phyloP scores from a whole-genome alignment of 495 filamentous ascomycete genomes.

The Entonaema liquescens region DNA sequence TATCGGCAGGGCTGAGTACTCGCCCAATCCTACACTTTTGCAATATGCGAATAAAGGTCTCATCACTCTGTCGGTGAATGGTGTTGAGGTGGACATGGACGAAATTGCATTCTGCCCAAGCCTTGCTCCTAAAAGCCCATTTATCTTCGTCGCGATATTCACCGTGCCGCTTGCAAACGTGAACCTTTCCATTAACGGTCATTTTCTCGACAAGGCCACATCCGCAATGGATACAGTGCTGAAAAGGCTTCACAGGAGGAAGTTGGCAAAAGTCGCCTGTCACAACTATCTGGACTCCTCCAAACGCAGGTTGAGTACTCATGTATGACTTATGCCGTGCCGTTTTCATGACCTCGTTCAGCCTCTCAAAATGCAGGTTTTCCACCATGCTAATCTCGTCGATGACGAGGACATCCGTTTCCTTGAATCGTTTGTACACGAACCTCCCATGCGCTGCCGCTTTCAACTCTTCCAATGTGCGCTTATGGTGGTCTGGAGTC shows the following conservation, averaged over 20 bases:
- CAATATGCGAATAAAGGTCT: constrained; percentile 58
- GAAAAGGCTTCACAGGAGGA: constrained; percentile 84
- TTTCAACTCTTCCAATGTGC: constrained; percentile 25
- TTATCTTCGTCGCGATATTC: constrained; percentile 50
- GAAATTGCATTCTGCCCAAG: constrained; percentile 51
- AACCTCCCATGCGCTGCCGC: constrained; percentile 12
- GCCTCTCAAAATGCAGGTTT: constrained; percentile 62
- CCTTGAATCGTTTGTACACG: constrained; percentile 43
- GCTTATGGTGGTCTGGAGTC: constrained; percentile 50
- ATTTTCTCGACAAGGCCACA: constrained; percentile 74
- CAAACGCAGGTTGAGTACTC: constrained; percentile 79
- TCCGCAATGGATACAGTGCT: constrained; percentile 80
- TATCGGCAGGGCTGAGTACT: constrained; percentile 47
- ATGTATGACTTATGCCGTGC: constrained; percentile 35
- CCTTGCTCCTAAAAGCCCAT: constrained; percentile 50
- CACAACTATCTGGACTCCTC: constrained; percentile 90
- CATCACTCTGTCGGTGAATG: constrained; percentile 64
- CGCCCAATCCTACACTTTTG: constrained; percentile 60
- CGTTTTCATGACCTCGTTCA: constrained; percentile 60
- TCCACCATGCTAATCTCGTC: constrained; percentile 63
- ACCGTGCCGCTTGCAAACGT: constrained; percentile 49
- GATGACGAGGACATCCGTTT: constrained; percentile 56
- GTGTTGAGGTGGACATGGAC: constrained; percentile 54
- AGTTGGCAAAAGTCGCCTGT: constrained; percentile 98
- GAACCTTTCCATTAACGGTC: constrained; percentile 76